Evolutionary conservation across 768 basidiomycete species (phyloP), one percentile per base, ranked within the genome.

Genomic region (Boletellus sp.): DNA sequence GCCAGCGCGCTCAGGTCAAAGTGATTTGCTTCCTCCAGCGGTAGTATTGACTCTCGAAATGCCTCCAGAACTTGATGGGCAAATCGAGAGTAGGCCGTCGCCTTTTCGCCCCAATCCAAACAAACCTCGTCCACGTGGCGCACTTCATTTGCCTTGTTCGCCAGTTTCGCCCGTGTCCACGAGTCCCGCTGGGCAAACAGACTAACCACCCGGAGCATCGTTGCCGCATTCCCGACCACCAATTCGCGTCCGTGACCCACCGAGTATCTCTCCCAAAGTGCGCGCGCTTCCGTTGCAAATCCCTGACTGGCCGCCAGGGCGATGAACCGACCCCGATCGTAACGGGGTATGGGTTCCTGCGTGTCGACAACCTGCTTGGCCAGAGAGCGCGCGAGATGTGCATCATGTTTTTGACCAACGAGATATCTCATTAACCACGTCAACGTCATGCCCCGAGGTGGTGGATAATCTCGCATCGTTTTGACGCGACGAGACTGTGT

Each of bases 231-330:
- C 16, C 74, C 77, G 10, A 71, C 64, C 24, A 87, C 72, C 3
- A 70, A 45, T 15, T 61, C 56, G 17, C 58, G 70, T 42, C 78
- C 75, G 44, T 53, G 62, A 19, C 78, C 78, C 35, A 53, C 58
- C 1, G 78, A 66, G 59, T 78, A 83, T 52, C 74, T 72, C 54
- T 79, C 76, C 81, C 83, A 88, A 16, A 88, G 72, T 8, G 60
- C 56, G 17, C 82, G 72, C 19, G 84, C 78, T 15, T 74, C 61
- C 6, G 53, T 62, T 4, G 74, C 73, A 40, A 80, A 76, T 8
- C 84, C 81, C 20, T 67, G 61, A 22, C 63, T 56, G 1, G 83
- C 84, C 7, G 68, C 53, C 16, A 72, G 52, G 0, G 71, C 56
- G 49, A 88, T 77, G 53, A 87, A 76, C 6, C 59, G 61, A 4